Percentiles rank a stretch among this genome's conserved stretches.
phyloP scores from a whole-genome alignment of 176 grass and related monocot species.

The Microstegium vimineum region DNA sequence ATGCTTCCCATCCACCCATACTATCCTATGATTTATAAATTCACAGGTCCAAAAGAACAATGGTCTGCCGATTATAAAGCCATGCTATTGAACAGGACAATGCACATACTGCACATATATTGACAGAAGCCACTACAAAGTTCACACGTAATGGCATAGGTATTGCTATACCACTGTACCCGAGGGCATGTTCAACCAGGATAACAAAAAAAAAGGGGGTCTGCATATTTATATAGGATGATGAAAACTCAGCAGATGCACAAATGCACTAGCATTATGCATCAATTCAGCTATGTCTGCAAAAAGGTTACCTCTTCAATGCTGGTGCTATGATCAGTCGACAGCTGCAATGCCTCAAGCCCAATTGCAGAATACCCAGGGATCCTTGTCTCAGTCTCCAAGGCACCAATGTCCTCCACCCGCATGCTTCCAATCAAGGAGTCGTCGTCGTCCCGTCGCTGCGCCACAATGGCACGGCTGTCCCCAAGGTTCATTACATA shows the following conservation, averaged over 20 bases:
- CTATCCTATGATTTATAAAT: neutral
- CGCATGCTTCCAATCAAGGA: slow-evolving; percentile 21
- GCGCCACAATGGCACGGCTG: slow-evolving; percentile 73
- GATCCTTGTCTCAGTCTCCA: slow-evolving; percentile 44
- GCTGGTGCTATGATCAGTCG: slow-evolving; percentile 81
- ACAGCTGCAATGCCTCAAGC: slow-evolving; percentile 66
- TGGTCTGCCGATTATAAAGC: neutral
- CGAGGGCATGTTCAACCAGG: neutral
- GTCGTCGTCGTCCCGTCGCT: slow-evolving; percentile 26
- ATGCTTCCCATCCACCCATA: neutral
- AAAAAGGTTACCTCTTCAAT: slow-evolving; percentile 63
- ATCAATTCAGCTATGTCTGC: neutral
- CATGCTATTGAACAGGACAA: neutral
- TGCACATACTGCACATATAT: neutral
- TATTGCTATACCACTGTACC: neutral
- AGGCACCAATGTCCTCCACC: slow-evolving; percentile 36
- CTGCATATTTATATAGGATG: neutral
- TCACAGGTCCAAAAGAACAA: neutral
- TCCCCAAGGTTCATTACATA: slow-evolving; percentile 99
- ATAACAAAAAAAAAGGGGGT: neutral
- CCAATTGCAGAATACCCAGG: slow-evolving; percentile 28
- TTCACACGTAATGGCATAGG: slow-evolving; percentile 3
- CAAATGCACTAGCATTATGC: neutral
- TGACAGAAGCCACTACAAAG: neutral
- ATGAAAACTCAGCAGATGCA: neutral